Conservation (phyloP, 2,329 filamentous ascomycete species). For the Aphanocladium album region DNA sequence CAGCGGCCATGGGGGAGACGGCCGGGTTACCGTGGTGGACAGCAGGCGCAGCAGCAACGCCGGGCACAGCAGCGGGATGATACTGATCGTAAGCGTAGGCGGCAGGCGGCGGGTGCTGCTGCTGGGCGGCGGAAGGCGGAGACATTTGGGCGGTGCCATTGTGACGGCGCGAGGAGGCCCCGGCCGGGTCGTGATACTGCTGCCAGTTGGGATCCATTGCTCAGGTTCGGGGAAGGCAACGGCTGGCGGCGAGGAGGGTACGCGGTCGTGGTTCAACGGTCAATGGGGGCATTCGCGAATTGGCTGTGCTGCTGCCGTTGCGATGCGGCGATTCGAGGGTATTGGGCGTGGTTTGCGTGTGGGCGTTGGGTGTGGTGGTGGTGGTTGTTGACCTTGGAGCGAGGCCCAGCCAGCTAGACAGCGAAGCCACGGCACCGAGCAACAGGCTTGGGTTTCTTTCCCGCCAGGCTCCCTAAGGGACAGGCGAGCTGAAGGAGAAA, state of each 20-base stretch:
- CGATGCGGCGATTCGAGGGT: neutral
- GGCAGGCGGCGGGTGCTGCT: conserved; percentile 37
- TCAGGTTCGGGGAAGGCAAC: conserved; percentile 13
- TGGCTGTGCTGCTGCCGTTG: neutral
- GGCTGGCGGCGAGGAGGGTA: conserved; percentile 7
- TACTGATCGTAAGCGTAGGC: conserved; percentile 66
- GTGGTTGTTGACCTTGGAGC: conserved; percentile 15
- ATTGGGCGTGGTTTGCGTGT: neutral
- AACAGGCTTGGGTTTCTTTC: neutral
- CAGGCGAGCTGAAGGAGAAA: neutral
- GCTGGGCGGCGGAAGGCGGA: conserved; percentile 16
- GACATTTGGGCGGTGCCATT: conserved; percentile 43
- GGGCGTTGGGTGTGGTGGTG: conserved; percentile 18
- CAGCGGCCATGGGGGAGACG: conserved; percentile 46
- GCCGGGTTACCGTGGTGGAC: conserved; percentile 36
- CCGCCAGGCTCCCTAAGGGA: too few relatives aligned
- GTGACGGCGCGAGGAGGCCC: conserved; percentile 56
- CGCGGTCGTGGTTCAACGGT: neutral
- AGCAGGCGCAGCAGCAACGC: conserved; percentile 32
- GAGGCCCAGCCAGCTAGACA: conserved; percentile 8
- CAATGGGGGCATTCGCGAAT: conserved; percentile 9
- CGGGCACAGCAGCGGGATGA: conserved; percentile 37
- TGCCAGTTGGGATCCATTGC: conserved; percentile 48
- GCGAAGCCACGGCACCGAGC: conserved; percentile 9
- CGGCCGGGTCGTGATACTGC: conserved; percentile 58